Percentiles rank a stretch among this genome's conserved stretches.
Conservation (phyloP, 2,329 filamentous ascomycete genomes). For the Curvularia hawaiiensis region DNA sequence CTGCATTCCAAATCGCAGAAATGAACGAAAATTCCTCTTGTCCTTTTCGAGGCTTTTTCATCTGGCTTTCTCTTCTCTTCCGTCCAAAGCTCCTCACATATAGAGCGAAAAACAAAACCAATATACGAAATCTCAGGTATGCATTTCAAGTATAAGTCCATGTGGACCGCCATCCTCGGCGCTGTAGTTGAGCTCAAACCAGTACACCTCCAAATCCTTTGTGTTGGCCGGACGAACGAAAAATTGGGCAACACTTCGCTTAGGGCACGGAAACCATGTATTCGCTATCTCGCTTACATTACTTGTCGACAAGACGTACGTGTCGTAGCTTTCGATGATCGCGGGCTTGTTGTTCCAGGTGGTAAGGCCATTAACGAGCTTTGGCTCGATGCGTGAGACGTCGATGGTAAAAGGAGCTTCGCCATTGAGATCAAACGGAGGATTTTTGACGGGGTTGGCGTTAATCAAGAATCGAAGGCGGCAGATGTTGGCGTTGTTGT, state of each 20-base stretch:
- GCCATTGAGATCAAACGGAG: conserved; percentile 29
- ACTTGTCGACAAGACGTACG: conserved; percentile 4
- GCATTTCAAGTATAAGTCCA: conserved; percentile 41
- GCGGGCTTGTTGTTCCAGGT: conserved; percentile 36
- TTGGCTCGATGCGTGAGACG: conserved; percentile 26
- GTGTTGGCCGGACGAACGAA: conserved; percentile 29
- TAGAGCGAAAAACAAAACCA: too few species aligned
- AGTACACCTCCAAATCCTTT: conserved; percentile 28
- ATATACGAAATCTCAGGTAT: conserved; percentile 1
- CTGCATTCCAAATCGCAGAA: neutral
- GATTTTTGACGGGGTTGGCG: conserved; percentile 20
- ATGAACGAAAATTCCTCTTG: neutral
- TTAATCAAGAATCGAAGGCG: conserved; percentile 35
- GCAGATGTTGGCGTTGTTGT: conserved; percentile 31
- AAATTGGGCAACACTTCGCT: conserved; percentile 34
- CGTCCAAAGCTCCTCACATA: too few species aligned
- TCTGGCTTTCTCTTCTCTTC: too few species aligned
- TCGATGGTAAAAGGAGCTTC: conserved; percentile 31
- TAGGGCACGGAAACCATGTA: conserved; percentile 27
- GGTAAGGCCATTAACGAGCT: conserved; percentile 35
- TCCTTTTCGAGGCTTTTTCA: neutral
- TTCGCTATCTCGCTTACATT: conserved; percentile 12
- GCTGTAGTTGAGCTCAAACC: conserved; percentile 40
- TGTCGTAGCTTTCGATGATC: conserved; percentile 12
- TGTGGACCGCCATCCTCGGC: conserved; percentile 27